Evolutionary conservation across 1,284 basidiomycete species (phyloP), one percentile per base, ranked within the genome.

Genomic region (Ganoderma sinense): DNA sequence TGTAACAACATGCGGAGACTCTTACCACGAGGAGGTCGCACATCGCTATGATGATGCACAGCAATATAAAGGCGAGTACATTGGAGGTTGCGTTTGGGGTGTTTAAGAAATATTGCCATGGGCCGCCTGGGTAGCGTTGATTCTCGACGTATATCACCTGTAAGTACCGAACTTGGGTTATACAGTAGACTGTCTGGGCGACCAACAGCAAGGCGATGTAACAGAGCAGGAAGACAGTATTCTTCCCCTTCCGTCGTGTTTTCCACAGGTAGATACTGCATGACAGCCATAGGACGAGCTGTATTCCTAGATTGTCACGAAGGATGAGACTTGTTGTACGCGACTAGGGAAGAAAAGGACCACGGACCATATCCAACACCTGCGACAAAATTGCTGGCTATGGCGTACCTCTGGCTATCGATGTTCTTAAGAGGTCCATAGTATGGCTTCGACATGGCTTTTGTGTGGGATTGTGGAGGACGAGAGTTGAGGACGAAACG

Each of bases 71-170:
- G 71, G 82, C 84, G 59, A 83, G 76, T 16, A 84, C 81, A 51
- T 84, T 82, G 62, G 83, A 78, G 0, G 83, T 71, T 16, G 81
- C 75, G 36, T 78, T 71, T 53, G 75, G 74, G 14, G 71, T 70
- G 80, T 74, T 78, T 26, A 84, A 71, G 73, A 84, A 84, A 73
- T 82, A 86, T 26, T 69, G 68, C 82, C 82, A 84, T 6, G 78
- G 78, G 13, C 78, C 78, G 23, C 75, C 74, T n/a, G 83, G 83
- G 66, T 81, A 85, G 62, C 83, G 81, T 31, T 83, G 79, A 69
- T 85, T 83, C 72, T 84, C 83, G 65, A 85, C 76, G 64, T 84
- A 86, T 2, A 82, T 78, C 20, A 81, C 73, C 69, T 85, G 82
- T 2, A 73, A 69, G 16, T 70, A 72, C 4, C 67, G 68, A 5